Evolutionary conservation across 768 basidiomycete genomes (phyloP).

Genomic region (Leccinum uliginosum): DNA sequence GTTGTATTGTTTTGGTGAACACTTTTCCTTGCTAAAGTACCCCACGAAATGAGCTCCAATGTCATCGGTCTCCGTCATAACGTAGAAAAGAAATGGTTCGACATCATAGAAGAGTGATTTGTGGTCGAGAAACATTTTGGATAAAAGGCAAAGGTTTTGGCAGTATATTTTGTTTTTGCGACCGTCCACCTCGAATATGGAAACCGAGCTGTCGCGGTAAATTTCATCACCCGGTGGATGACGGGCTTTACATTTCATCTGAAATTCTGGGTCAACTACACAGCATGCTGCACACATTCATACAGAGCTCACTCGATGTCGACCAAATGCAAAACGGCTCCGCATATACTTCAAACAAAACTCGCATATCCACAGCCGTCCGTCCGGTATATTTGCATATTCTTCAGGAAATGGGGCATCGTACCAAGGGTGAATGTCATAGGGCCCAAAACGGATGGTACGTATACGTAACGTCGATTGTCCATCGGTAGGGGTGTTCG

Average conservation of each 20-base stretch:
- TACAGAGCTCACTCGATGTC: constrained; percentile 70
- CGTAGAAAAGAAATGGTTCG: constrained; percentile 98
- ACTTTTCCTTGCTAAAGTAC: constrained; percentile 98
- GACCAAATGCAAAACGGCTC: constrained; percentile 76
- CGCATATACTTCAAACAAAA: constrained; percentile 99
- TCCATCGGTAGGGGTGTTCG: constrained; percentile 27
- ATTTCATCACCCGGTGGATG: constrained; percentile 99
- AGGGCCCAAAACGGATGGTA: constrained; percentile 84
- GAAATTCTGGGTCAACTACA: constrained; percentile 13
- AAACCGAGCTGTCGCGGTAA: constrained; percentile 82
- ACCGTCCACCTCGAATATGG: constrained; percentile 97
- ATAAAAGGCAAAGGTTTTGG: constrained; percentile 94
- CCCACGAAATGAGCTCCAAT: constrained; percentile 92
- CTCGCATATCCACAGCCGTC: constrained; percentile 94
- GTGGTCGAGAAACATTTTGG: constrained; percentile 99
- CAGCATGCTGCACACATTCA: background rate
- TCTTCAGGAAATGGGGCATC: constrained; percentile 99
- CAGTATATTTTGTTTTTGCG: constrained; percentile 99
- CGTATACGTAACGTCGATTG: constrained; percentile 62
- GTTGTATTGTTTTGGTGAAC: constrained; percentile 93
- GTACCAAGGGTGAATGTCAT: constrained; percentile 97
- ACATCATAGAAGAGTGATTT: constrained; percentile 99
- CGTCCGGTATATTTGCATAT: constrained; percentile 88
- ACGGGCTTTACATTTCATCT: constrained; percentile 93
- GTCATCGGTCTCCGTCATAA: constrained; percentile 90